phyloP scores from a whole-genome alignment of 140 eudicot species.

The Senecio squalidus region DNA sequence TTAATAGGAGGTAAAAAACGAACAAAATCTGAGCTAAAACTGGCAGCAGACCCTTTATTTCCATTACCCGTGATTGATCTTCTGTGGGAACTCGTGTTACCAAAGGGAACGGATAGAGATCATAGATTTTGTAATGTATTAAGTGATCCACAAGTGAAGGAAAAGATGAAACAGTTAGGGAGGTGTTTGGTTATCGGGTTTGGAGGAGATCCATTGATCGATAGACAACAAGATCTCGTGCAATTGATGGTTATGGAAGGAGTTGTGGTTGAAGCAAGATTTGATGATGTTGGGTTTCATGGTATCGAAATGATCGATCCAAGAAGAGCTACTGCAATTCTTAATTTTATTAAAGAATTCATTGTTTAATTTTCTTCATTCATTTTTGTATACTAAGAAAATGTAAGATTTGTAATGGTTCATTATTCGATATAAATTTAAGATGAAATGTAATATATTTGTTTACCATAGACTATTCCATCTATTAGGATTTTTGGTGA shows the following conservation, averaged over 20 bases:
- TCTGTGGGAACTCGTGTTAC: conserved; percentile 79
- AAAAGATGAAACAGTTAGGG: conserved; percentile 45
- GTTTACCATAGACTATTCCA: too few species aligned
- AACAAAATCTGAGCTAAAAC: conserved; percentile 58
- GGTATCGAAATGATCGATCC: conserved; percentile 64
- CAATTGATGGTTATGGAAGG: conserved; percentile 58
- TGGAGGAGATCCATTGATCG: conserved; percentile 84
- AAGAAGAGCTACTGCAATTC: conserved; percentile 42
- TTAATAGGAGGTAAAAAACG: conserved; percentile 52
- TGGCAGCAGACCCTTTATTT: conserved; percentile 49
- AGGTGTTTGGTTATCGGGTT: conserved; percentile 80
- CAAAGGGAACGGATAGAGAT: conserved; percentile 63
- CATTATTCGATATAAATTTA: too few species aligned
- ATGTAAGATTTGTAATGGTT: neutral
- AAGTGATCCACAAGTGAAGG: conserved; percentile 26
- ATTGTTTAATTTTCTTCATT: conserved; percentile 12
- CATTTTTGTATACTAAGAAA: neutral
- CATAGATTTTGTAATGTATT: conserved; percentile 73
- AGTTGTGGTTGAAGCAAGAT: conserved; percentile 59
- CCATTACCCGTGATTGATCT: conserved; percentile 81
- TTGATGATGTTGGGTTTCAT: conserved; percentile 88
- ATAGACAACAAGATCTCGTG: conserved; percentile 75
- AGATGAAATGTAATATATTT: too few species aligned
- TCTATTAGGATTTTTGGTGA: too few species aligned
- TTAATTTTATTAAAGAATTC: conserved; percentile 53